Conservation (phyloP, 1,284 basidiomycete species). For the Ceratobasidium sp. region DNA sequence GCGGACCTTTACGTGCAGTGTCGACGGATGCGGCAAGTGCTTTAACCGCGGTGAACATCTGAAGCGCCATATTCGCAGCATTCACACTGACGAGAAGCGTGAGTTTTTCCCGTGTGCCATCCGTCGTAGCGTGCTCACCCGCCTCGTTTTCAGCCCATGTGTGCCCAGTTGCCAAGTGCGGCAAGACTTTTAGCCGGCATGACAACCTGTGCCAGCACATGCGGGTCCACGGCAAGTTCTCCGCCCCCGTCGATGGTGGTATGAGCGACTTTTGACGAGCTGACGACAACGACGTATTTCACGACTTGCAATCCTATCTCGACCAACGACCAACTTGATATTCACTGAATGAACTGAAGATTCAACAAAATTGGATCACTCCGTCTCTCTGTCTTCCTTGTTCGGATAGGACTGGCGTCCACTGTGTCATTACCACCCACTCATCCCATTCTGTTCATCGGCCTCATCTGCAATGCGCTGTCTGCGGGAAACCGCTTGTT, state of each 20-base stretch:
- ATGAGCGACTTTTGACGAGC: slow-evolving; percentile 32
- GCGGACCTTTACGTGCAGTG: slow-evolving; percentile 75
- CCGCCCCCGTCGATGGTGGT: slow-evolving; percentile 37
- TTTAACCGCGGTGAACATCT: slow-evolving; percentile 82
- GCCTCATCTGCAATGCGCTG: slow-evolving; percentile 41
- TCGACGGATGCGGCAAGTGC: slow-evolving; percentile 79
- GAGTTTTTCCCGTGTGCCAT: slow-evolving; percentile 49
- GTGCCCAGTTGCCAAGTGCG: slow-evolving; percentile 79
- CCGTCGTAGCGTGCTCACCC: slow-evolving; percentile 40
- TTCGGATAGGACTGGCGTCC: slow-evolving; percentile 44
- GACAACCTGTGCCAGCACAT: slow-evolving; percentile 83
- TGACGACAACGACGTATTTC: slow-evolving; percentile 5
- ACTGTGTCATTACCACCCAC: slow-evolving; percentile 44
- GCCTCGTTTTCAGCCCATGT: slow-evolving; percentile 67
- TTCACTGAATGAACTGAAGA: slow-evolving; percentile 36
- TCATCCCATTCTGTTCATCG: slow-evolving; percentile 39
- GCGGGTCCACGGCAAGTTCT: slow-evolving; percentile 64
- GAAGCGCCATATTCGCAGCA: slow-evolving; percentile 79
- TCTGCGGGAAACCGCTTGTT: slow-evolving; percentile 42
- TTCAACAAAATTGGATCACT: slow-evolving; percentile 15
- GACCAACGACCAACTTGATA: slow-evolving; percentile 7
- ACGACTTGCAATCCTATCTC: neutral
- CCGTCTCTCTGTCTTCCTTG: slow-evolving; percentile 21
- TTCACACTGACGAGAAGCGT: slow-evolving; percentile 87
- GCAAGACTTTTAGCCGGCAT: slow-evolving; percentile 84